Conservation (phyloP, 2,329 filamentous ascomycete genomes). For the Curvularia lunata region DNA sequence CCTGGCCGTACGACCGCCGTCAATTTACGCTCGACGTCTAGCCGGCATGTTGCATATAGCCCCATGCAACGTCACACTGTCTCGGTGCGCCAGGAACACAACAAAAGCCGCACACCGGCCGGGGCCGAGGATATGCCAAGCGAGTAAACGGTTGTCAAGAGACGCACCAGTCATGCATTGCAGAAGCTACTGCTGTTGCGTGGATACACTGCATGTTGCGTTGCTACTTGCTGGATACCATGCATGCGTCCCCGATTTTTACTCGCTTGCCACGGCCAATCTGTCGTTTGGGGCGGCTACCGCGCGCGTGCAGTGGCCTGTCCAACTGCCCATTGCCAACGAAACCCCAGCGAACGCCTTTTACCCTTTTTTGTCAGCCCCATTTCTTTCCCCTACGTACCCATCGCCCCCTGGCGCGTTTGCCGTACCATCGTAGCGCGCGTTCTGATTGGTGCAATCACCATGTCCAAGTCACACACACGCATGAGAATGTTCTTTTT, state of each 20-base stretch:
- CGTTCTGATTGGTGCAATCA: constrained; percentile 1
- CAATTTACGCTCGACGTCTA: constrained; percentile 33
- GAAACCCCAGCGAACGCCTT: constrained; percentile 1
- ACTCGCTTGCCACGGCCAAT: neutral
- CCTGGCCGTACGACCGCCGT: constrained; percentile 39
- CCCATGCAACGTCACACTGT: constrained; percentile 28
- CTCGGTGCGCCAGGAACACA: constrained; percentile 1
- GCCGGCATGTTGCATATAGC: constrained; percentile 23
- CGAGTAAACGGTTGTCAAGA: constrained; percentile 13
- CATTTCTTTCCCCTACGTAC: neutral
- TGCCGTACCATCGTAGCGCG: neutral
- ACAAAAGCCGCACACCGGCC: neutral
- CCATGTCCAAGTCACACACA: neutral
- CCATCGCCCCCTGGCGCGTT: constrained; percentile 3
- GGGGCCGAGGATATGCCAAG: constrained; percentile 22
- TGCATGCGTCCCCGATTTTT: neutral
- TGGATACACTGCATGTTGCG: constrained; percentile 27
- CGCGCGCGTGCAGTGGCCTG: constrained; percentile 9
- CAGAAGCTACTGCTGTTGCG: constrained; percentile 25
- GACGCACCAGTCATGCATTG: constrained; percentile 17
- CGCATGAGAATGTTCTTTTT: constrained; percentile 15
- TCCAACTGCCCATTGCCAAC: neutral
- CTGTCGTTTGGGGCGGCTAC: constrained; percentile 26
- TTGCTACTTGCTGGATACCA: neutral
- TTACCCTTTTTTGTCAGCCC: neutral